These are phyloP conservation scores for Mycena amicta DNA, from an alignment of 768 basidiomycete genomes.

Conservation along the genomic window DNA sequence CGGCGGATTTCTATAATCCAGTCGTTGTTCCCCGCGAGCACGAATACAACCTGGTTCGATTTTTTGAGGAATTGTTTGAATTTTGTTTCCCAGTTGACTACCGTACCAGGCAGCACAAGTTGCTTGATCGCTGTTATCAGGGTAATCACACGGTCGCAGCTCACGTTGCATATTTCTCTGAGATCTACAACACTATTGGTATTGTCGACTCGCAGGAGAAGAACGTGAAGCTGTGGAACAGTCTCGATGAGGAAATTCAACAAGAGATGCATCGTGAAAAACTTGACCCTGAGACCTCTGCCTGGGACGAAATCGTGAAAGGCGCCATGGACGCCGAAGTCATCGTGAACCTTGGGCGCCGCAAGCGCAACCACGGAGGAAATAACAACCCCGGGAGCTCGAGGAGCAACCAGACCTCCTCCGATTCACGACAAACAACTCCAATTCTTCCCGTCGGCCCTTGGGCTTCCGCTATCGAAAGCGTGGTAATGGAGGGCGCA, in stretches of 20 bases:
- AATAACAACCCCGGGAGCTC: background rate
- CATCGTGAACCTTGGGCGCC: conserved; percentile 16
- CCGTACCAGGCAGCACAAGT: conserved; percentile 4
- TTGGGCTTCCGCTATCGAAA: background rate
- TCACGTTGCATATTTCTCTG: conserved; percentile 28
- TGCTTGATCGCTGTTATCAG: conserved; percentile 5
- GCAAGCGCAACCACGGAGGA: background rate
- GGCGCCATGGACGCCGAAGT: conserved; percentile 37
- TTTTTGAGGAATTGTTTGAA: conserved; percentile 37
- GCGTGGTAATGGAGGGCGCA: background rate
- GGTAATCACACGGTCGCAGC: conserved; percentile 18
- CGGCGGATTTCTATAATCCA: conserved; percentile 35
- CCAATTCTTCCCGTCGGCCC: background rate
- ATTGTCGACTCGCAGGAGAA: conserved; percentile 22
- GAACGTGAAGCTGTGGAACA: conserved; percentile 31
- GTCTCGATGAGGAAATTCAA: conserved; percentile 23
- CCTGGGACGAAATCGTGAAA: conserved; percentile 25
- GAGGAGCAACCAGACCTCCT: background rate
- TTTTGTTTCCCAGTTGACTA: conserved; percentile 40
- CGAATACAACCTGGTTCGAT: conserved; percentile 30
- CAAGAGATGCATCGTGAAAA: conserved; percentile 25
- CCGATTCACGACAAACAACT: background rate
- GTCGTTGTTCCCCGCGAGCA: conserved; percentile 28
- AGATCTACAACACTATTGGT: conserved; percentile 26
- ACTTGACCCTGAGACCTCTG: conserved; percentile 19